These are phyloP conservation scores for Graphiopsis chlorocephala DNA, from an alignment of 2,329 filamentous ascomycete genomes.

Conservation along the genomic window DNA sequence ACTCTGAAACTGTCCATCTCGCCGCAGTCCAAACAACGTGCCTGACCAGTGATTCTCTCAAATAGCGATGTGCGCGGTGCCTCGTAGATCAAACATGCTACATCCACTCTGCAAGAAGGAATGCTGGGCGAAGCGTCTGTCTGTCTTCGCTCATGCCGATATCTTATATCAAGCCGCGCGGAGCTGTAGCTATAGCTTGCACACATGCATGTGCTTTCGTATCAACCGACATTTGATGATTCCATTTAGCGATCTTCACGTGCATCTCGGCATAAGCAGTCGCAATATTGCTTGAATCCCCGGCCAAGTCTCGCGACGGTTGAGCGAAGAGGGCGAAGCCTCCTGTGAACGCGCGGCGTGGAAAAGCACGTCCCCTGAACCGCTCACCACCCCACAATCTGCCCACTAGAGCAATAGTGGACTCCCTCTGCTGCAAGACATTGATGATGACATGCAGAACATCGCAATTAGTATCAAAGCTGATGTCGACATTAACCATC, in stretches of 20 bases:
- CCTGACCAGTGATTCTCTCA: neutral
- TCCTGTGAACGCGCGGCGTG: neutral
- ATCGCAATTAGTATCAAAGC: neutral
- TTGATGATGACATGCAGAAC: neutral
- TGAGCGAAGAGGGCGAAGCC: neutral
- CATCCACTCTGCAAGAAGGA: neutral
- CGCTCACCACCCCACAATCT: neutral
- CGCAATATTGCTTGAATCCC: slow-evolving; percentile 2
- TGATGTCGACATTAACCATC: neutral
- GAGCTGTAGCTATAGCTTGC: neutral
- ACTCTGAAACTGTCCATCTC: neutral
- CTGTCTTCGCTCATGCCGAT: neutral
- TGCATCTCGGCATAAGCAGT: neutral
- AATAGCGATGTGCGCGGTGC: neutral
- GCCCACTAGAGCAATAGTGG: neutral
- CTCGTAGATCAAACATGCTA: neutral
- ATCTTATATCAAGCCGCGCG: neutral
- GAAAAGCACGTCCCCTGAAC: slow-evolving; percentile 2
- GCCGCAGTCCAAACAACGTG: neutral
- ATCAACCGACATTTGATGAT: neutral
- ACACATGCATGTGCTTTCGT: neutral
- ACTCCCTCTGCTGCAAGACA: neutral
- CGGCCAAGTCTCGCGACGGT: neutral
- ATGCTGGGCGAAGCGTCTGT: neutral
- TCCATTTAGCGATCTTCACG: neutral